phyloP scores from a whole-genome alignment of 331 rosid genomes.

The Malus hybrid region DNA sequence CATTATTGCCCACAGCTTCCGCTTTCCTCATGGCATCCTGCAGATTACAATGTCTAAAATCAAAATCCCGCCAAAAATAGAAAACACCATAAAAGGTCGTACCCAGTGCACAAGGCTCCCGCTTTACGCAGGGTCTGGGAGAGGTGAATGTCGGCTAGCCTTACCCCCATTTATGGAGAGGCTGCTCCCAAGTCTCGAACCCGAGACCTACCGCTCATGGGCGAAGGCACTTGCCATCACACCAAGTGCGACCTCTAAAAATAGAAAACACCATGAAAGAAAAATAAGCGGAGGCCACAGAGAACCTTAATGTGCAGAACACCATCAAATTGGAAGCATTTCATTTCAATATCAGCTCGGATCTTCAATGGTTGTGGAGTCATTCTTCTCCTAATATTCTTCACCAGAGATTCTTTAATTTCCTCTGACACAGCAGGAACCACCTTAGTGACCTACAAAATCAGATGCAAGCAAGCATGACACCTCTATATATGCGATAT shows the following conservation, averaged over 20 bases:
- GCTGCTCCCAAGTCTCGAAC: no score
- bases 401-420: slow-evolving; percentile 69
- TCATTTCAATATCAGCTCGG: slow-evolving; percentile 96
- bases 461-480: background rate
- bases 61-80: background rate
- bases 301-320: slow-evolving; percentile 89
- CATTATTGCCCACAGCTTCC: slow-evolving; percentile 85
- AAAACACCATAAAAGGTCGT: background rate
- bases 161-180: no score
- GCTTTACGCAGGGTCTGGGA: no score
- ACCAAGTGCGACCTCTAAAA: no score
- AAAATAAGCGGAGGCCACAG: background rate
- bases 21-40: slow-evolving; percentile 95
- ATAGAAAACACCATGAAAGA: background rate
- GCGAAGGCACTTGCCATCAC: no score
- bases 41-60: slow-evolving; percentile 4
- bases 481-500: background rate
- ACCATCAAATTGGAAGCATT: slow-evolving; percentile 94
- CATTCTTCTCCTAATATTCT: slow-evolving; percentile 85
- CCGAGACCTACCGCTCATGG: no score
- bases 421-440: slow-evolving; percentile 86
- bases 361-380: slow-evolving; percentile 95
- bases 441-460: slow-evolving; percentile 59
- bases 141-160: no score
- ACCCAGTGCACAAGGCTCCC: no score